Percentiles rank a stretch among this genome's conserved stretches.
Conservation (phyloP, 208 protist genomes). For the Herpetomonas muscarum region DNA sequence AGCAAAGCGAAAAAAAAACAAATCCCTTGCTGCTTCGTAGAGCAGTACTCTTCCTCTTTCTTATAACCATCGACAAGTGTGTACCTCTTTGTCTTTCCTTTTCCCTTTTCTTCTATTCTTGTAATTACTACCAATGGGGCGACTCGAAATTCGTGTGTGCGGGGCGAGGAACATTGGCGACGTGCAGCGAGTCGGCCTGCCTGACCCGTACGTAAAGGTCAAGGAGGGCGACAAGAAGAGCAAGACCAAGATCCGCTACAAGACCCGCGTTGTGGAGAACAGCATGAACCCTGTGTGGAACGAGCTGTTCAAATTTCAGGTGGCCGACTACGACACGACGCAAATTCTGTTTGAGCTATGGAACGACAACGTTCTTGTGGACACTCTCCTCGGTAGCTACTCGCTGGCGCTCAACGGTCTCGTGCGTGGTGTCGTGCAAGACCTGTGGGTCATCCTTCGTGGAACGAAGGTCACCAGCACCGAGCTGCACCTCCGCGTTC, state of each 20-base stretch:
- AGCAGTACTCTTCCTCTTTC: slow-evolving; percentile 1
- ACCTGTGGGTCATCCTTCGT: slow-evolving; percentile 49
- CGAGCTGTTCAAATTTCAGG: slow-evolving; percentile 61
- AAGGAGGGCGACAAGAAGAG: slow-evolving; percentile 29
- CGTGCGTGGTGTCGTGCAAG: slow-evolving; percentile 40
- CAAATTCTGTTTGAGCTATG: slow-evolving; percentile 55
- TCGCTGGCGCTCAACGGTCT: slow-evolving; percentile 53
- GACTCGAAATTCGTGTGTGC: slow-evolving; percentile 71
- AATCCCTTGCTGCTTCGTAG: not conserved
- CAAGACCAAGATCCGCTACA: slow-evolving; percentile 29
- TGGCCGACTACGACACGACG: slow-evolving; percentile 45
- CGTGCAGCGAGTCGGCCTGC: slow-evolving; percentile 43
- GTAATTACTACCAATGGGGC: slow-evolving; percentile 18
- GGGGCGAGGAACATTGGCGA: slow-evolving; percentile 58
- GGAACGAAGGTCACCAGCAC: slow-evolving; percentile 34
- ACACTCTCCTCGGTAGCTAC: slow-evolving; percentile 55
- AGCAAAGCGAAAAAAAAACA: not conserved
- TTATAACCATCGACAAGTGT: not conserved
- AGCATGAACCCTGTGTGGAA: slow-evolving; percentile 57
- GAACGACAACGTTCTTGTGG: slow-evolving; percentile 49
- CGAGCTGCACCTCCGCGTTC: slow-evolving; percentile 52
- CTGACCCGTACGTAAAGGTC: slow-evolving; percentile 61
- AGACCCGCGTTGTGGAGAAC: slow-evolving; percentile 46
- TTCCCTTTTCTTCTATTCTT: slow-evolving; percentile 1
- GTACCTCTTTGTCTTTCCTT: not conserved